These are phyloP conservation scores for Colletotrichum caudatum DNA, from an alignment of 2,329 filamentous ascomycete genomes.

Conservation along the genomic window DNA sequence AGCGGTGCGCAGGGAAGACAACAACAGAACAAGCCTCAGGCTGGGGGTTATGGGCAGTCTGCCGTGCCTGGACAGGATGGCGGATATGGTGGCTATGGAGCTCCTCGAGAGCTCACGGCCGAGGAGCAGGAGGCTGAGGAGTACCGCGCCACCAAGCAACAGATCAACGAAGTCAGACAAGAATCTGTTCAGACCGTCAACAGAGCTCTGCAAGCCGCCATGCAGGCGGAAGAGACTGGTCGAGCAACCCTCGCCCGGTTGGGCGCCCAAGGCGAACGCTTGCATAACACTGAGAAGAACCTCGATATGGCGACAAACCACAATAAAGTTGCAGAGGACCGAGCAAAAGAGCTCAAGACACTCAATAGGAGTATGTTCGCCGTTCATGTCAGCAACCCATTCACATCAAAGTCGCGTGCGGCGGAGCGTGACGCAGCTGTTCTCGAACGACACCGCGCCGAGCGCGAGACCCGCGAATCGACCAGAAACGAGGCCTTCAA, in stretches of 20 bases:
- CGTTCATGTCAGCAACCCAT: slow-evolving; percentile 80
- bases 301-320: slow-evolving; percentile 84
- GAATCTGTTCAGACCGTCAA: slow-evolving; percentile 63
- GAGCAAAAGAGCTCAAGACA: slow-evolving; percentile 84
- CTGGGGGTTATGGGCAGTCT: slow-evolving; percentile 41
- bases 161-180: slow-evolving; percentile 82
- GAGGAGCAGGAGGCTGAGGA: slow-evolving; percentile 82
- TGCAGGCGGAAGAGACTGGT: slow-evolving; percentile 77
- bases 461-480: slow-evolving; percentile 74
- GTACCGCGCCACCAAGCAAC: slow-evolving; percentile 73
- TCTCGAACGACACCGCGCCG: slow-evolving; percentile 75
- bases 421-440: slow-evolving; percentile 75
- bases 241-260: slow-evolving; percentile 79
- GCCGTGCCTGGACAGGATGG: slow-evolving; percentile 32
- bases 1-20: slow-evolving; percentile 64
- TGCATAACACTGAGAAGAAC: slow-evolving; percentile 86
- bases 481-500: slow-evolving; percentile 66
- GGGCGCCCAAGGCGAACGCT: slow-evolving; percentile 81
- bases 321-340: slow-evolving; percentile 81
- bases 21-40: slow-evolving; percentile 52
- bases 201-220: slow-evolving; percentile 71
- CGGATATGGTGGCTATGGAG: slow-evolving; percentile 68
- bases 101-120: slow-evolving; percentile 82
- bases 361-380: slow-evolving; percentile 94
- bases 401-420: slow-evolving; percentile 76